These are phyloP conservation scores for Crithidia expoeki DNA, from an alignment of 208 protist species.

Conservation along the genomic window DNA sequence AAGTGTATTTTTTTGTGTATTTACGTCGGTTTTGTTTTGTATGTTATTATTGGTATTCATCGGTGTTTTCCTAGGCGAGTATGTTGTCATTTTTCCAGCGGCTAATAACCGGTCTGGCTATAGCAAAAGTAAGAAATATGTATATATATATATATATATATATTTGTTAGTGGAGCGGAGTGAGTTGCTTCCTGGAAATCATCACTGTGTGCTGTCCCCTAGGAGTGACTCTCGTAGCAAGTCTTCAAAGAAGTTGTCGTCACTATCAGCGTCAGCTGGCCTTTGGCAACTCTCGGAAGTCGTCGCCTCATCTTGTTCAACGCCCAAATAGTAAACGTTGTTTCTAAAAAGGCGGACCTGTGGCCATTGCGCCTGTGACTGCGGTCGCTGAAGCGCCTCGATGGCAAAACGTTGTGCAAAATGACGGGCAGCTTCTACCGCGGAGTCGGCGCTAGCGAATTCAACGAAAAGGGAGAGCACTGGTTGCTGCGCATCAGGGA, in stretches of 20 bases:
- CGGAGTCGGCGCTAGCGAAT: constrained; percentile 48
- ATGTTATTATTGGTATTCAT: no score
- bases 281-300: constrained; percentile 11
- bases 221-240: constrained; percentile 50
- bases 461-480: constrained; percentile 62
- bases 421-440: constrained; percentile 54
- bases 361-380: not conserved
- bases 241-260: constrained; percentile 37
- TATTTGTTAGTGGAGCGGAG: no score
- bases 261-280: not conserved
- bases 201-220: constrained; percentile 30
- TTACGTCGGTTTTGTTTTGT: no score
- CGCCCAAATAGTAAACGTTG: constrained; percentile 58
- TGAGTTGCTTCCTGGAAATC: no score
- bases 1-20: no score
- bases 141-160: no score
- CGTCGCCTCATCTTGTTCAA: constrained; percentile 22
- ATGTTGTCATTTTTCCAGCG: no score
- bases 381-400: not conserved
- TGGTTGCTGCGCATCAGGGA: not conserved
- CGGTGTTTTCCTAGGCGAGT: no score
- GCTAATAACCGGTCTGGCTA: no score
- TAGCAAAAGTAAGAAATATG: no score
- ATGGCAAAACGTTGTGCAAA: constrained; percentile 39
- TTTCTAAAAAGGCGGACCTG: constrained; percentile 54